Evolutionary conservation across 441 rosid species (phyloP).

Genomic region (Erodium trifolium): DNA sequence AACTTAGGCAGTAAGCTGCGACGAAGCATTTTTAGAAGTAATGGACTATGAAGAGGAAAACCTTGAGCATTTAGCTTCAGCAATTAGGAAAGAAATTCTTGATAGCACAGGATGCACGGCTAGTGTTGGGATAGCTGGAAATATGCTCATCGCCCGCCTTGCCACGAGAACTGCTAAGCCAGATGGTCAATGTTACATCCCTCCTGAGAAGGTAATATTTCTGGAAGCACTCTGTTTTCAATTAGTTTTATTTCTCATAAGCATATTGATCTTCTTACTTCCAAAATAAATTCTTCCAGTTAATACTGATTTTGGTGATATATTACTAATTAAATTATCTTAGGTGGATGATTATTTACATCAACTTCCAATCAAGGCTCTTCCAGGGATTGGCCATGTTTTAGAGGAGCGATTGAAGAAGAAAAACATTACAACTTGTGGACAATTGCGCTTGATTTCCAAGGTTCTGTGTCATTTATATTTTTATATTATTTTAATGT

Average conservation of each 20-base stretch:
- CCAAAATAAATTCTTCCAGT: not conserved
- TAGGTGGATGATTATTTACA: conserved; percentile 69
- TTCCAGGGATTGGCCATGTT: conserved; percentile 85
- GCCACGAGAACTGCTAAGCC: conserved; percentile 94
- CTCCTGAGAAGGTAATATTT: conserved; percentile 44
- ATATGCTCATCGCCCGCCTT: conserved; percentile 95
- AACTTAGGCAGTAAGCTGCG: conserved; percentile 87
- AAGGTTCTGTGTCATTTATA: conserved; percentile 42
- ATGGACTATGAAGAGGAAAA: conserved; percentile 43
- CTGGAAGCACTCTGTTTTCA: not conserved
- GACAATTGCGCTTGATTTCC: conserved; percentile 60
- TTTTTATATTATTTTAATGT: not conserved
- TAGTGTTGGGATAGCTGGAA: conserved; percentile 77
- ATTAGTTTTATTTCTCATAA: conserved; percentile 3
- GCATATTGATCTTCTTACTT: conserved; percentile 1
- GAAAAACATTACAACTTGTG: conserved; percentile 59
- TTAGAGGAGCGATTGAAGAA: conserved; percentile 71
- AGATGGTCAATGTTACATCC: conserved; percentile 72
- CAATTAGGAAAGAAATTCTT: conserved; percentile 65
- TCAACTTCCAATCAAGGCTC: conserved; percentile 64
- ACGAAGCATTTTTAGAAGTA: conserved; percentile 85
- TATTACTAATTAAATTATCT: conserved; percentile 16
- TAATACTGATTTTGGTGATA: not conserved
- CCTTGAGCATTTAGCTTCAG: conserved; percentile 55
- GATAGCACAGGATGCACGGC: conserved; percentile 85